Base-by-base conservation (phyloP, 1,139 yeast species). In the Keqinozyma sinolaborantium region DNA sequence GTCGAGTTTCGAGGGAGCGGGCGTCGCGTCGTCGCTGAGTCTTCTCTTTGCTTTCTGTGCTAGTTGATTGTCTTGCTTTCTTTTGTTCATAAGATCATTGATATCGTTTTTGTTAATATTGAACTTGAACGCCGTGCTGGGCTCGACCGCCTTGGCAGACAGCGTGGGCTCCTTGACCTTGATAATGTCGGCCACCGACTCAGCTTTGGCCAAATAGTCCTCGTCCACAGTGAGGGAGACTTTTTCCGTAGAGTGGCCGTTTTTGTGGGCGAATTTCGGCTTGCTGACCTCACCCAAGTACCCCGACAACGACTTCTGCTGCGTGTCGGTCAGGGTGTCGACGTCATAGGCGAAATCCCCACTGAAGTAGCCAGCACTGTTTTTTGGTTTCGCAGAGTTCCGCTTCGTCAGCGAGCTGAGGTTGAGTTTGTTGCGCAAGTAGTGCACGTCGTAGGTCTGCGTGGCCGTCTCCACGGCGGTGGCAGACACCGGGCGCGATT, bases 311-410 rank as follows among this genome's bases (percentile, higher is more conserved):
- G 38, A 35, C 23, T 25, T 31, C 23, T 24, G 27, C 16, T 12
- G 29, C 9, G 12, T 34, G 30, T 30, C 38, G 21, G 31, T 29
- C 23, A 14, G 38, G 11, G 45, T 50, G 7, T 46, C 45, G 10
- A 57, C 47, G 28, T 69, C 73, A 37, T 69, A 69, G 9, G 47
- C 42, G 33, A 68, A 63, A 19, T 64, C 66, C 2, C 69, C 68
- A 2, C 58, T 51, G 30, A 60, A 59, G 18, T 50, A 51, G 1
- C 68, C 62, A 9, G 45, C 44, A 5, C 38, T 36, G 21, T 44
- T 48, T 27, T 43, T 29, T 33, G 24, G 35, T 30, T 20, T 41
- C 35, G 33, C 34, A 20, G 30, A 30, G 28, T 38, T 42, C 29
- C 45, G 47, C 32, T 39, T 45, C 10, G 32, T 23, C 6, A 39